Percentiles rank a stretch among this genome's conserved stretches.
These are phyloP conservation scores for Tolypocladium nubicola DNA, from an alignment of 2,329 filamentous ascomycete genomes.

Conservation along the genomic window DNA sequence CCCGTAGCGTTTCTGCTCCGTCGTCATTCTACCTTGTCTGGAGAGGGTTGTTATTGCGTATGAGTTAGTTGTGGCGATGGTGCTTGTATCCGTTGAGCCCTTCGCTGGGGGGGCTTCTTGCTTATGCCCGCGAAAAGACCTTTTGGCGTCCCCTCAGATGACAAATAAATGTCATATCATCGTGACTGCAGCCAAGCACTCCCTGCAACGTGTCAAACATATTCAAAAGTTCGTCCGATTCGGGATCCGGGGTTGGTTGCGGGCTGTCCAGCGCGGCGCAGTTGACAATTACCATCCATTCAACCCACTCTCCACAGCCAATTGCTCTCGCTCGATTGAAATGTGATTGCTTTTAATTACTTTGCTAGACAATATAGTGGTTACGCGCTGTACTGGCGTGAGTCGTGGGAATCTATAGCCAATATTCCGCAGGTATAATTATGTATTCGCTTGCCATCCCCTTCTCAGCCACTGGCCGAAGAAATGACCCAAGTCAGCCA, in stretches of 20 bases:
- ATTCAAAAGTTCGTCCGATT: no score
- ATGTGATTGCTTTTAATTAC: neutral
- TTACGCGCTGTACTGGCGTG: neutral
- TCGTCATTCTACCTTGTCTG: slow-evolving; percentile 3
- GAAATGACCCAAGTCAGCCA: neutral
- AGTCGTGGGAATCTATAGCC: neutral
- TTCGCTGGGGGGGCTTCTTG: no score
- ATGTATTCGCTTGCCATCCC: neutral
- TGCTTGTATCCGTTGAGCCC: neutral
- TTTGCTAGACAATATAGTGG: neutral
- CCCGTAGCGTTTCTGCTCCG: slow-evolving; percentile 1
- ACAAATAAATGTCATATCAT: neutral
- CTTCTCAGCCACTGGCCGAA: neutral
- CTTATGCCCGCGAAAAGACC: no score
- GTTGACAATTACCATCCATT: neutral
- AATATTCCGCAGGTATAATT: neutral
- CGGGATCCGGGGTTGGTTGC: neutral
- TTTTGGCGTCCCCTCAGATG: neutral
- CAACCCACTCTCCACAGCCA: neutral
- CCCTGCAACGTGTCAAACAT: neutral
- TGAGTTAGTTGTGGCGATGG: neutral
- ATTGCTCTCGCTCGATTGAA: no score
- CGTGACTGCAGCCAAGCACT: neutral
- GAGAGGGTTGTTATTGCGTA: neutral
- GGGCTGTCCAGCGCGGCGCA: neutral